These are phyloP conservation scores for Aspergillus wentii DNA, from an alignment of 495 filamentous ascomycete genomes.

Conservation along the genomic window DNA sequence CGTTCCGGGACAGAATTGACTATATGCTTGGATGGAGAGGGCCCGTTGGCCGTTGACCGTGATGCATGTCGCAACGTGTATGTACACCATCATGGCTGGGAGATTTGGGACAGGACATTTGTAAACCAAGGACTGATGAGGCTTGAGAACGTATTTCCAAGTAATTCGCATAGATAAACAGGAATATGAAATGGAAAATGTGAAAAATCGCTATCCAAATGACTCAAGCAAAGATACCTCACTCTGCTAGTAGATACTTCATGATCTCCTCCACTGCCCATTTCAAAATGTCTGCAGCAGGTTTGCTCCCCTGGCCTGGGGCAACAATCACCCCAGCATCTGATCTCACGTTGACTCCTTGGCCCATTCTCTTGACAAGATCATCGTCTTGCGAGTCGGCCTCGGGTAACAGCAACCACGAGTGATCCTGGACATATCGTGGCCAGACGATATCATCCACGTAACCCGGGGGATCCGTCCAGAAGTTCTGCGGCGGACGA, in stretches of 20 bases:
- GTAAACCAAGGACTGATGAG: too few species aligned
- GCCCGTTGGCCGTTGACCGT: slow-evolving; percentile 8
- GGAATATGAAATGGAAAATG: too few species aligned
- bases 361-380: slow-evolving; percentile 26
- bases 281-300: slow-evolving; percentile 32
- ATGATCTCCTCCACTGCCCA: slow-evolving; percentile 44
- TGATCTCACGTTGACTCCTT: slow-evolving; percentile 25
- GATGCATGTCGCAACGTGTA: not conserved
- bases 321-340: slow-evolving; percentile 37
- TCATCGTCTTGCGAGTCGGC: slow-evolving; percentile 54
- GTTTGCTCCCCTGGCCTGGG: slow-evolving; percentile 26
- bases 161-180: too few species aligned
- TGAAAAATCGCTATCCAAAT: too few species aligned
- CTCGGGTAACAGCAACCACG: slow-evolving; percentile 64
- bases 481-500: slow-evolving; percentile 67
- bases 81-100: too few species aligned
- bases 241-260: too few species aligned
- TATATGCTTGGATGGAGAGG: slow-evolving; percentile 36
- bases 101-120: too few species aligned
- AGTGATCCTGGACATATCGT: slow-evolving; percentile 75
- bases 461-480: slow-evolving; percentile 89
- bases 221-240: too few species aligned
- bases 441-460: slow-evolving; percentile 96
- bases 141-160: too few species aligned
- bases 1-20: slow-evolving; percentile 26